These are phyloP conservation scores for Rhodotorula paludigena DNA, from an alignment of 768 basidiomycete species.

Conservation along the genomic window DNA sequence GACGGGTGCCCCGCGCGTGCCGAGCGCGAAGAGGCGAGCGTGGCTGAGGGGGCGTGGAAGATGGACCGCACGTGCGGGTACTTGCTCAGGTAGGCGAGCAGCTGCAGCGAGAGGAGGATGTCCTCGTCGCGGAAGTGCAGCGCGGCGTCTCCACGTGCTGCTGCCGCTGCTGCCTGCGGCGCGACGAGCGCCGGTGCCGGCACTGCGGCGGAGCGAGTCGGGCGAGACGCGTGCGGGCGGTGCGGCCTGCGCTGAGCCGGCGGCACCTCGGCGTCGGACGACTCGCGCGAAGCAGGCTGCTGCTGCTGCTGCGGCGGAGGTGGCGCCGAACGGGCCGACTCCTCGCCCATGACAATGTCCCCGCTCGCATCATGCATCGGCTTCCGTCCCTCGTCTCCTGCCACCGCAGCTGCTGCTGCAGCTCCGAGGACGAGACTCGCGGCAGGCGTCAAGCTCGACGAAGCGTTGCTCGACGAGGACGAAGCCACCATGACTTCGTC, in stretches of 20 bases:
- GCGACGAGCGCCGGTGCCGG: conserved; percentile 3
- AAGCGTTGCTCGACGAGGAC: neutral
- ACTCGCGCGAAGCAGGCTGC: too few species aligned
- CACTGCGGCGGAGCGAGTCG: neutral
- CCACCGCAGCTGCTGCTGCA: too few species aligned
- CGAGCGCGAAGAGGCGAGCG: conserved; percentile 2
- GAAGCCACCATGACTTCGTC: conserved; percentile 19
- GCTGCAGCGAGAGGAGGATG: conserved; percentile 79
- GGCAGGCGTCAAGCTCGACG: neutral
- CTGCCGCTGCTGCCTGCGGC: neutral
- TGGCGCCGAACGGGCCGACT: conserved; percentile 20
- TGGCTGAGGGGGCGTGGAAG: conserved; percentile 61
- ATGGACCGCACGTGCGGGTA: conserved; percentile 95
- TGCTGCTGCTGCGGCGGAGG: too few species aligned
- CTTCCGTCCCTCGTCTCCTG: too few species aligned
- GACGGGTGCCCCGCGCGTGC: conserved; percentile 8
- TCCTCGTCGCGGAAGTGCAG: conserved; percentile 79
- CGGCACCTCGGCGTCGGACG: too few species aligned
- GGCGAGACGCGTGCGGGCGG: neutral
- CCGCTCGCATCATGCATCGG: conserved; percentile 43
- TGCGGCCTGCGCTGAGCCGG: too few species aligned
- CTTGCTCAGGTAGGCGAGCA: conserved; percentile 92
- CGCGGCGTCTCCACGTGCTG: conserved; percentile 32
- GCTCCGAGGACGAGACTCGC: too few species aligned
- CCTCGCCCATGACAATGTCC: conserved; percentile 43